Conservation (phyloP, 768 basidiomycete species). For the Lenzites betulinus region DNA sequence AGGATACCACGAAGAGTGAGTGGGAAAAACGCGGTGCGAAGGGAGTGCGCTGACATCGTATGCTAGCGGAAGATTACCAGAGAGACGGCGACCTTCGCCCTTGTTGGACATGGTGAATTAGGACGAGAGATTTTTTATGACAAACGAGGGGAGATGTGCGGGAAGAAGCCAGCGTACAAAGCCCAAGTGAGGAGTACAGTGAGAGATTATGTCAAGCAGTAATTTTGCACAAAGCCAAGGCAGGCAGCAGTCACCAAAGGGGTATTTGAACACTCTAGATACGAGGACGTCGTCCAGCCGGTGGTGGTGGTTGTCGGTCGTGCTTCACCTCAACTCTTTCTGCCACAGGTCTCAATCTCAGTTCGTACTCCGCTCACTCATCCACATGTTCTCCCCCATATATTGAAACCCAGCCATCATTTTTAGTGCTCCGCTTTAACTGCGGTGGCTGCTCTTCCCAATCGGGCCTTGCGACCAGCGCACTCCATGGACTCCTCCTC, state of each 20-base stretch:
- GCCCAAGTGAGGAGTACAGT: neutral
- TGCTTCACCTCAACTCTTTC: conserved; percentile 11
- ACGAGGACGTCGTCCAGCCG: conserved; percentile 10
- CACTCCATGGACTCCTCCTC: conserved; percentile 5
- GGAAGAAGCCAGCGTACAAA: neutral
- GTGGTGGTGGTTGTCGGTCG: conserved; percentile 18
- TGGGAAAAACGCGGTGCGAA: conserved; percentile 12
- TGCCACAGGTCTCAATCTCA: conserved; percentile 13
- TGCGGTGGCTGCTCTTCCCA: conserved; percentile 9
- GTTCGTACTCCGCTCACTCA: conserved; percentile 5
- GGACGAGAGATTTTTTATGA: conserved; percentile 13
- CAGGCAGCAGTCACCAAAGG: conserved; percentile 3
- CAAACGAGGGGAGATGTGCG: conserved; percentile 8
- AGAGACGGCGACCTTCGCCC: conserved; percentile 12
- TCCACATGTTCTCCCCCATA: neutral
- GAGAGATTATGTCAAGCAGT: conserved; percentile 17
- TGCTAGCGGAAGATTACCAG: conserved; percentile 25
- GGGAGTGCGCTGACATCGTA: conserved; percentile 42
- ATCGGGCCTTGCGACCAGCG: neutral
- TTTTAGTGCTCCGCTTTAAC: neutral
- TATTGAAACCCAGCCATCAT: neutral
- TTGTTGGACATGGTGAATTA: conserved; percentile 17
- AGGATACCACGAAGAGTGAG: conserved; percentile 13
- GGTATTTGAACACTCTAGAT: conserved; percentile 19
- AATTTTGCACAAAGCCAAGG: conserved; percentile 4